These are phyloP conservation scores for Macrophomina pseudophaseolina DNA, from an alignment of 2,329 filamentous ascomycete species.

Conservation along the genomic window DNA sequence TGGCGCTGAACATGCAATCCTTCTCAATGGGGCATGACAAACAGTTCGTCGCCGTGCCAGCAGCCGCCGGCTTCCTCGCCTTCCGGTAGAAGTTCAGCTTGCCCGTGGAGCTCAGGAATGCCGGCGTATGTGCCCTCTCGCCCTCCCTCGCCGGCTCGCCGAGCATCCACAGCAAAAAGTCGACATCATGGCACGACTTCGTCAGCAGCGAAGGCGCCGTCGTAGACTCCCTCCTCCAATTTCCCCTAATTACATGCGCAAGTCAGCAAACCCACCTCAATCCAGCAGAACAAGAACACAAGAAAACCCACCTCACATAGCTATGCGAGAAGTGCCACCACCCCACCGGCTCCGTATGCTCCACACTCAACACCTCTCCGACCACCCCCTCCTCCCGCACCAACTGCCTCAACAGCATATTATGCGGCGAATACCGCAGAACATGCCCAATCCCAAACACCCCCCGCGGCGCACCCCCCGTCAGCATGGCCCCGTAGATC, in stretches of 20 bases:
- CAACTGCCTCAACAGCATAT: conserved; percentile 79
- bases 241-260: conserved; percentile 62
- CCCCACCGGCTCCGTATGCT: conserved; percentile 92
- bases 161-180: conserved; percentile 89
- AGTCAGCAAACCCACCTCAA: background rate
- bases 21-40: conserved; percentile 75
- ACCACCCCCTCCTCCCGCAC: conserved; percentile 76
- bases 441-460: conserved; percentile 95
- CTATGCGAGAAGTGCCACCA: conserved; percentile 93
- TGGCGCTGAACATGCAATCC: conserved; percentile 83
- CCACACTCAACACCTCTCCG: conserved; percentile 82
- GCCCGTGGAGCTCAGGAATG: conserved; percentile 76
- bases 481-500: conserved; percentile 67
- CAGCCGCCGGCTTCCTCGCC: conserved; percentile 74
- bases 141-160: conserved; percentile 18
- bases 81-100: conserved; percentile 78
- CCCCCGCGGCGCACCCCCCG: conserved; percentile 31
- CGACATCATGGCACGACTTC: conserved; percentile 96
- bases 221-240: conserved; percentile 83
- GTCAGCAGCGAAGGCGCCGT: conserved; percentile 85
- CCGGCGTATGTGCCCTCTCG: conserved; percentile 66
- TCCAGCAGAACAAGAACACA: background rate
- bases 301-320: conserved; percentile 68
- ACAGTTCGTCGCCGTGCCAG: conserved; percentile 84
- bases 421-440: conserved; percentile 89